Conservation (phyloP, 768 basidiomycete species). For the Suillus luteus region DNA sequence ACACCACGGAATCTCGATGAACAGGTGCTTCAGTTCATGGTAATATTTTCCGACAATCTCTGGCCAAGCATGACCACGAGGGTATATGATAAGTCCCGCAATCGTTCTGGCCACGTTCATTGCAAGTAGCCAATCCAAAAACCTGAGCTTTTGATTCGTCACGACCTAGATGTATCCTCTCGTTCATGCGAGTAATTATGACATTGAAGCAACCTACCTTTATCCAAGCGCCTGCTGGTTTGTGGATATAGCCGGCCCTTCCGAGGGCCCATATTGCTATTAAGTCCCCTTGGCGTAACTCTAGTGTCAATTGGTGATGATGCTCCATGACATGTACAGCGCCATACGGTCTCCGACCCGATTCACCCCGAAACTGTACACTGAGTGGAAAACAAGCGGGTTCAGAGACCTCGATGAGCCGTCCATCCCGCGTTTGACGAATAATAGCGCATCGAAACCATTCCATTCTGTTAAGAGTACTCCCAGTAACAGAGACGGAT, state of each 20-base stretch:
- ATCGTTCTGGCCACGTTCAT: not conserved
- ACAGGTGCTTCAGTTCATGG: not conserved
- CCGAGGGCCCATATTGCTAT: slow-evolving; percentile 8
- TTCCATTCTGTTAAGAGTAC: slow-evolving; percentile 2
- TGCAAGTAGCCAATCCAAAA: not conserved
- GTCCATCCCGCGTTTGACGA: not conserved
- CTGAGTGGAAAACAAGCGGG: not conserved
- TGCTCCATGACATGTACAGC: not conserved
- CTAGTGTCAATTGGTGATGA: slow-evolving; percentile 2
- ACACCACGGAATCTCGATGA: slow-evolving; percentile 3
- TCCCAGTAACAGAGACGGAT: not conserved
- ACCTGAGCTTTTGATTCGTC: not conserved
- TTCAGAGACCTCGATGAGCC: not conserved
- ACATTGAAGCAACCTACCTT: not conserved
- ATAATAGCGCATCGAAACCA: slow-evolving; percentile 7
- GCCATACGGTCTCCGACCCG: not conserved
- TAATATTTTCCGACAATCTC: not conserved
- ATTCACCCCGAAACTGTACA: not conserved
- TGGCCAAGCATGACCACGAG: not conserved
- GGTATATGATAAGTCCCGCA: not conserved
- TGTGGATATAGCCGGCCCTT: slow-evolving; percentile 1
- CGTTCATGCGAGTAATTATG: not conserved
- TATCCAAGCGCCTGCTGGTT: slow-evolving; percentile 5
- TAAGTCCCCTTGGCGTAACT: not conserved
- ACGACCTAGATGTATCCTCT: not conserved